Evolutionary conservation across 2,329 filamentous ascomycete genomes (phyloP).

Genomic region (Beauveria medogensis): DNA sequence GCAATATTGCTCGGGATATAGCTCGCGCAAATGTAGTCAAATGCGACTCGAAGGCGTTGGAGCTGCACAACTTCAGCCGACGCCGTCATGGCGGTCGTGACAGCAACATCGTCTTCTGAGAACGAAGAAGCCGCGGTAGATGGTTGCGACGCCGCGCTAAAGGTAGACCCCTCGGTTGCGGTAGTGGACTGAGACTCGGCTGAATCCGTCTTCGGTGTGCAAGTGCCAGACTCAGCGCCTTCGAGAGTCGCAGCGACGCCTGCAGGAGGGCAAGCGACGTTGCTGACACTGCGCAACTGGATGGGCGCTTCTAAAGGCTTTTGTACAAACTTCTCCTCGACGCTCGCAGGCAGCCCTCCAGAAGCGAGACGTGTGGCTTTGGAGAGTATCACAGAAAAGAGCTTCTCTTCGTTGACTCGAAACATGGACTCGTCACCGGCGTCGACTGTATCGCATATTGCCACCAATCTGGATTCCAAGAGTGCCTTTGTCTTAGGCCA

Average conservation of each 20-base stretch:
- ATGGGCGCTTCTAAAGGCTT: slow-evolving; percentile 71
- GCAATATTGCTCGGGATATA: slow-evolving; percentile 47
- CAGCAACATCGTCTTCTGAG: slow-evolving; percentile 25
- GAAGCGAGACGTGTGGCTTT: slow-evolving; percentile 67
- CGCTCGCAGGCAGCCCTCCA: slow-evolving; percentile 60
- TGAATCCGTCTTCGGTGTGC: slow-evolving; percentile 23
- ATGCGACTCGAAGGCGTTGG: slow-evolving; percentile 55
- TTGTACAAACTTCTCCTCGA: slow-evolving; percentile 79
- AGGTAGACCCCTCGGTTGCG: slow-evolving; percentile 27
- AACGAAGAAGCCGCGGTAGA: slow-evolving; percentile 40
- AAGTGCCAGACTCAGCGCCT: slow-evolving; percentile 19
- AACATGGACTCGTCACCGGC: slow-evolving; percentile 82
- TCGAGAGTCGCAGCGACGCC: not conserved
- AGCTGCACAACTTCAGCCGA: slow-evolving; percentile 45
- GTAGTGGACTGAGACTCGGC: slow-evolving; percentile 36
- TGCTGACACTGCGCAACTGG: slow-evolving; percentile 49
- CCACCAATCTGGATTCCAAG: slow-evolving; percentile 58
- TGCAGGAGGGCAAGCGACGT: slow-evolving; percentile 6
- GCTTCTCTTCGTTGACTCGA: slow-evolving; percentile 64
- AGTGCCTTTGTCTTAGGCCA: slow-evolving; percentile 37
- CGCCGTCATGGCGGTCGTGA: slow-evolving; percentile 36
- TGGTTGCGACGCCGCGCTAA: slow-evolving; percentile 29
- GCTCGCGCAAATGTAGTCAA: slow-evolving; percentile 54
- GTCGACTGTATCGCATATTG: slow-evolving; percentile 73
- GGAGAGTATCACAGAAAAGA: slow-evolving; percentile 53